Evolutionary conservation across 257 asterid species (phyloP), one percentile per base, ranked within the genome.

Genomic region (Hygrophila difformis): DNA sequence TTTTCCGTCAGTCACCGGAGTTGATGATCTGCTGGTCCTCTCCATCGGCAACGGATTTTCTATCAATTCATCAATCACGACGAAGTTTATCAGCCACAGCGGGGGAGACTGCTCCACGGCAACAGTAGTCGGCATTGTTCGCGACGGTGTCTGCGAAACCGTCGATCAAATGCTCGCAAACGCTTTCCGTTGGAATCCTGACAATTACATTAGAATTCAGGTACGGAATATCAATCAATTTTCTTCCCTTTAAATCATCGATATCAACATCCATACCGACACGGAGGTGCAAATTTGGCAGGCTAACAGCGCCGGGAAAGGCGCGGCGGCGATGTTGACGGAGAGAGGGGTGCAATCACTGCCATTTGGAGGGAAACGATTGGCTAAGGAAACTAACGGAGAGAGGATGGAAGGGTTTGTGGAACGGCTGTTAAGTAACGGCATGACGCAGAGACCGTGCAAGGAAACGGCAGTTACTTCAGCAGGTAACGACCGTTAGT

Each of bases 321-420:
- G 18, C 29, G 64, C 61, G 48, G 64, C 53, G 60, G 76, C 70
- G 7, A 78, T 80, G 49, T 53, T 81, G 71, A 72, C 62, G 47
- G 89, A 74, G 59, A 76, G 71, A 59, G 94, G 94, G 0, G 79
- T 88, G 8, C 88, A 81, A 53, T 64, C 95, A n/a, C 34, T 84
- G 66, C 93, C 94, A 63, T 88, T 88, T 53, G 95, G 97, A 68
- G 94, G 94, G 69, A 88, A 88, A 57, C 79, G 95, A 60, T 51
- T 88, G 38, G 39, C 75, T 51, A 71, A 84, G 79, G 97, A 84
- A 84, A 88, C 79, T 36, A 88, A 88, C 75, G 85, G 89, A 12
- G 78, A 79, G 53, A 73, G 94, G 53, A 72, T 88, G 37, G 66
- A 55, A 18, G 69, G 61, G 28, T 73, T 88, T 1, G 97, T 69